Base-by-base conservation (phyloP, 1,139 yeast genomes). In the Geotrichum phurueaensis region DNA sequence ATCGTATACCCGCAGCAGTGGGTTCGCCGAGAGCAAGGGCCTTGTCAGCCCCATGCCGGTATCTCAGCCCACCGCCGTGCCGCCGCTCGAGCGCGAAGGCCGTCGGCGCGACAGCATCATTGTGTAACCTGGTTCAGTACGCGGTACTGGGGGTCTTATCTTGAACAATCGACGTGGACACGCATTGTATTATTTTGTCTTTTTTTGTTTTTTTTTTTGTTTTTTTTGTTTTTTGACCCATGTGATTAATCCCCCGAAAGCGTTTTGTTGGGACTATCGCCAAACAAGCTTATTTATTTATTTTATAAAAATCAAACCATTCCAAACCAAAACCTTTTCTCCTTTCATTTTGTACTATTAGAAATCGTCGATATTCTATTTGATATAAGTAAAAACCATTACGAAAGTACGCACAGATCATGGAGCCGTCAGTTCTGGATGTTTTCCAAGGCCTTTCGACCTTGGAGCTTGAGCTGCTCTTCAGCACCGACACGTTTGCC, bases 11-110 rank as follows among this genome's bases (percentile, higher is more conserved):
- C 83, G 99, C 73, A 85, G 90, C 36, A 83, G 92, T 36, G 86
- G 85, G 13, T 85, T 89, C 69, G 97, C 97, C 23, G 91, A 88
- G 75, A 83, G 89, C 66, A 90, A 89, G 73, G 98, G 99, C 54
- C 83, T 94, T 62, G 91, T 92, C 81, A 96, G 97, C 49, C 81
- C 87, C 3, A 82, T 85, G 49, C 89, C 87, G 1, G 77, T 81
- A 13, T 76, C 78, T 3, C 75, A 78, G 43, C 77, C 81, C 0
- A 57, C 61, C n/a, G 64, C 62, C 12, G 83, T 91, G 7, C 97
- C 97, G 0, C 96, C 96, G 0, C 76, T 90, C 63, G 96, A 87
- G 67, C 82, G 96, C 70, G 97, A 90, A 71, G 96, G 96, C 12
- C 83, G 97, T 31, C 68, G 76, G 43, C 59, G 70, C 51, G 63